phyloP scores from a whole-genome alignment of 2,329 filamentous ascomycete genomes.

The Cyphellophora attinorum region DNA sequence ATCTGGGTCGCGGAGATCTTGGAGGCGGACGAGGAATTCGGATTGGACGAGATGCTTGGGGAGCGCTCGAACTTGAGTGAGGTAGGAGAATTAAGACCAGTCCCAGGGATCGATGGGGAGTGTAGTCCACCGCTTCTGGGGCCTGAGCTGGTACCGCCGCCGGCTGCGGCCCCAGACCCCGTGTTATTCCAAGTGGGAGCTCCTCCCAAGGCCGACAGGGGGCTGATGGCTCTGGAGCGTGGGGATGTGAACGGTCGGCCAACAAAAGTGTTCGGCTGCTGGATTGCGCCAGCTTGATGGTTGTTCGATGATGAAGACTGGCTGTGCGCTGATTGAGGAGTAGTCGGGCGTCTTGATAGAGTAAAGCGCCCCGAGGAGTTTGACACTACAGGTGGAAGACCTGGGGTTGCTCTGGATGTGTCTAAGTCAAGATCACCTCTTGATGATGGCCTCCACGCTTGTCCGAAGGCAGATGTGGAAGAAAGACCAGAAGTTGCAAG shows the following conservation, averaged over 20 bases:
- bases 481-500: slow-evolving; percentile 45
- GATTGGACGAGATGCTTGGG: slow-evolving; percentile 15
- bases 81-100: slow-evolving; percentile 42
- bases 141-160: slow-evolving; percentile 44
- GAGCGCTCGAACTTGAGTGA: slow-evolving; percentile 22
- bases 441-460: too few relatives aligned
- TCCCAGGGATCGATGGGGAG: slow-evolving; percentile 50
- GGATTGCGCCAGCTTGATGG: slow-evolving; percentile 45
- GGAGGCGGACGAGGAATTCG: slow-evolving; percentile 53
- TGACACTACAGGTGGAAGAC: neutral
- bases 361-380: slow-evolving; percentile 3
- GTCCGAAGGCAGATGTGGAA: slow-evolving; percentile 29
- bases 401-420: too few relatives aligned
- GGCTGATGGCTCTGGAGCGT: slow-evolving; percentile 47
- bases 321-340: slow-evolving; percentile 10
- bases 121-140: slow-evolving; percentile 42
- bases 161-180: slow-evolving; percentile 40
- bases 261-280: slow-evolving; percentile 31
- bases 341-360: slow-evolving; percentile 8
- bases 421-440: too few relatives aligned
- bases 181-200: slow-evolving; percentile 42
- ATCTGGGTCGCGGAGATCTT: slow-evolving; percentile 95
- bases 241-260: slow-evolving; percentile 46
- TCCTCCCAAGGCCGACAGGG: slow-evolving; percentile 44
- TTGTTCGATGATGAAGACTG: slow-evolving; percentile 47